Evolutionary conservation across 768 basidiomycete species (phyloP), one percentile per base, ranked within the genome.

Genomic region (Lyophyllum semitale): DNA sequence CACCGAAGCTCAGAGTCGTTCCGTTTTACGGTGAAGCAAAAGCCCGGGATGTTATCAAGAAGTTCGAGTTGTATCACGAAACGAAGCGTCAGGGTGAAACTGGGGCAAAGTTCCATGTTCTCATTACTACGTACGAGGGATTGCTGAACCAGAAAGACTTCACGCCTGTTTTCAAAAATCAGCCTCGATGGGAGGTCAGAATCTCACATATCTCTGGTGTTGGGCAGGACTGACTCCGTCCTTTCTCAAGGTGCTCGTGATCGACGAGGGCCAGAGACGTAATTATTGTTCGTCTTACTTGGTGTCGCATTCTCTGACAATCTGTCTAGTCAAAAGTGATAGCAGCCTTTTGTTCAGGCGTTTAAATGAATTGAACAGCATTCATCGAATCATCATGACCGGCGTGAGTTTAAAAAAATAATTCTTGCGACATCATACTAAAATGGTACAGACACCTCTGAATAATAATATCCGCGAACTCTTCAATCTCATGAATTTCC

Each of bases 381-480:
- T 84, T 3, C 93, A 96, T 67, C 84, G 93, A 32, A 78, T 97
- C 15, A 87, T 96, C 48, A 89, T 95, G 85, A 95, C 95, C 42
- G 93, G 94, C 46, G 88, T 88, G 67, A 66, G 82, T n/a, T n/a
- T 66, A 27, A 23, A n/a, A 1, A 37, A 35, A 20, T 29, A 37
- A 22, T 59, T 42, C 18, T 49, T 48, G 26, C 47, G 51, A 38
- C 20, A 38, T 46, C 23, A 55, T 41, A 62, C 59, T 62, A 17
- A 55, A 35, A 3, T 25, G 18, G 35, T 35, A 18, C 55, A 93
- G 82, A 98, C 97, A 0, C 96, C 96, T 0, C 71, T 98, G 54
- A 98, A 98, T 71, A 98, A 98, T 76, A 98, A 98, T 66, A 89
- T 99, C 22, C 82, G 93, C 44, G 97, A 99, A 71, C 72, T 99